These are phyloP conservation scores for Aspergillus diversus DNA, from an alignment of 495 filamentous ascomycete genomes.

Conservation along the genomic window DNA sequence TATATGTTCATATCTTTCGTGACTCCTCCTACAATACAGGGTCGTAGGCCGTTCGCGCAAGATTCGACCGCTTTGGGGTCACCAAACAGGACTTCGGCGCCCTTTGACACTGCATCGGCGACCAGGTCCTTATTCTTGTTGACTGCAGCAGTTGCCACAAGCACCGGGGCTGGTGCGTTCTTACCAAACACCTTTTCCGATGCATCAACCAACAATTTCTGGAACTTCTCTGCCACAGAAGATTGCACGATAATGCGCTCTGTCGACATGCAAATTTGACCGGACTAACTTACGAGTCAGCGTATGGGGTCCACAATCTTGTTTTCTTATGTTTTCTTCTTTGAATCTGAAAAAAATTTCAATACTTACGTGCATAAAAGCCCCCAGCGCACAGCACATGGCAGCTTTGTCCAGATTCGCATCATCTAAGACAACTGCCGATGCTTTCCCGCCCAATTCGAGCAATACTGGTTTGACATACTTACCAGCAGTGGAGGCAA, in stretches of 20 bases:
- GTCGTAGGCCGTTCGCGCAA: constrained; percentile 62
- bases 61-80: constrained; percentile 52
- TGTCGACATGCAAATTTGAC: constrained; percentile 92
- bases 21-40: constrained; percentile 71
- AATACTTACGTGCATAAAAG: constrained; percentile 55
- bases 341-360: no score
- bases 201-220: constrained; percentile 52
- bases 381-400: constrained; percentile 50
- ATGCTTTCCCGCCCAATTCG: constrained; percentile 66
- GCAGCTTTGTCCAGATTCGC: constrained; percentile 62
- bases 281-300: constrained; percentile 47
- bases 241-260: constrained; percentile 86
- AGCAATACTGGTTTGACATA: constrained; percentile 63
- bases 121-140: constrained; percentile 71
- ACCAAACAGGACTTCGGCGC: constrained; percentile 68
- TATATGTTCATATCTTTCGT: constrained; percentile 84
- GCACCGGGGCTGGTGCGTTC: constrained; percentile 54
- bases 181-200: constrained; percentile 53
- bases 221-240: constrained; percentile 66
- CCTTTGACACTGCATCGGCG: constrained; percentile 66
- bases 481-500: constrained; percentile 57
- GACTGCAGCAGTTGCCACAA: constrained; percentile 64
- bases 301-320: not conserved
- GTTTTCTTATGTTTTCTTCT: not conserved
- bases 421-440: constrained; percentile 61